phyloP scores from a whole-genome alignment of 2,329 filamentous ascomycete genomes.

The Zasmidium citrigriseum region DNA sequence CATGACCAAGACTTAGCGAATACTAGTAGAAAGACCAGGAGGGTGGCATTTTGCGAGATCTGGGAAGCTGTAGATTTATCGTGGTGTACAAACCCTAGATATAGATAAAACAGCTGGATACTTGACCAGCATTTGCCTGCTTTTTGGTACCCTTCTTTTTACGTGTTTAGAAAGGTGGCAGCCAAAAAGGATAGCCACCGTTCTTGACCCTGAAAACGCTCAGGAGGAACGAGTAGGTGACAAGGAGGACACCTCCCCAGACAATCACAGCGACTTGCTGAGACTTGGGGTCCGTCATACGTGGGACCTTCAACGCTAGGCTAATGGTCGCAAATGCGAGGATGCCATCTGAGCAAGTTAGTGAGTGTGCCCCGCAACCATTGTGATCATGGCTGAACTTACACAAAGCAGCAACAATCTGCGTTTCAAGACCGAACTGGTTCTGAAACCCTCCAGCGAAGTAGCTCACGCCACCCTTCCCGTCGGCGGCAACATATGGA shows the following conservation, averaged over 20 bases:
- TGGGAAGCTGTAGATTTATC: slow-evolving; percentile 42
- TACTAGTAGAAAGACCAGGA: background rate
- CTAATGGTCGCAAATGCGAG: slow-evolving; percentile 88
- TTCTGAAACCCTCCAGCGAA: slow-evolving; percentile 91
- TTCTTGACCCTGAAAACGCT: slow-evolving; percentile 96
- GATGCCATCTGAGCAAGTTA: slow-evolving; percentile 61
- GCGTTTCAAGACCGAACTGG: slow-evolving; percentile 91
- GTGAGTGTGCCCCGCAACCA: slow-evolving; percentile 12
- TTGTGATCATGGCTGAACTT: slow-evolving; percentile 48
- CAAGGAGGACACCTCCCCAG: slow-evolving; percentile 75
- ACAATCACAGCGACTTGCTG: slow-evolving; percentile 81
- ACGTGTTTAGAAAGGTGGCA: slow-evolving; percentile 74
- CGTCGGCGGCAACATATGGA: slow-evolving; percentile 85
- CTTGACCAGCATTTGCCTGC: background rate
- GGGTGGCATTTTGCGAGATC: slow-evolving; percentile 45
- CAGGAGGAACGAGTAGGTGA: slow-evolving; percentile 90
- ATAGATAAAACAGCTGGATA: background rate
- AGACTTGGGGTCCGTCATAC: slow-evolving; percentile 72
- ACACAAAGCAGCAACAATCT: slow-evolving; percentile 94
- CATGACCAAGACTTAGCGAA: background rate
- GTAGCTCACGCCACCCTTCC: slow-evolving; percentile 82
- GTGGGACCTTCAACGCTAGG: slow-evolving; percentile 89
- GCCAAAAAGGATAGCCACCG: slow-evolving; percentile 86
- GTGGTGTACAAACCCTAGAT: slow-evolving; percentile 24
- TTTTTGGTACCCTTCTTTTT: background rate